Evolutionary conservation across 139 green algal species (phyloP).

Genomic region (Auxenochlorella protothecoides): DNA sequence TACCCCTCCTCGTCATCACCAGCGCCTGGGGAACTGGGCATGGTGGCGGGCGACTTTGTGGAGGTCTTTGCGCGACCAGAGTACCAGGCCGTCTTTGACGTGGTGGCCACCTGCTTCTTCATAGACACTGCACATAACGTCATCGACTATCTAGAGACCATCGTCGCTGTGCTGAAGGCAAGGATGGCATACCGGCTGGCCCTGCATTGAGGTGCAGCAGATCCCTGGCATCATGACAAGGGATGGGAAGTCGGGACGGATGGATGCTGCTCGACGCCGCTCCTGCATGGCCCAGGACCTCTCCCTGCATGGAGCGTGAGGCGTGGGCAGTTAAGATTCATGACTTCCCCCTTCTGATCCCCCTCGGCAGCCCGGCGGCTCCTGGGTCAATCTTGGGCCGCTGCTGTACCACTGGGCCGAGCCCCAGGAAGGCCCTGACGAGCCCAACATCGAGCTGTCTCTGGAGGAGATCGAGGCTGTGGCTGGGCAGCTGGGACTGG

Average conservation of each 20-base stretch:
- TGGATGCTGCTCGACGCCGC: no score
- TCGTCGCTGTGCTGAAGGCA: slow-evolving; percentile 34
- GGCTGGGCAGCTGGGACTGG: slow-evolving; percentile 44
- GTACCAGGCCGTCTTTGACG: slow-evolving; percentile 61
- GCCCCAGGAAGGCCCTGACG: not conserved
- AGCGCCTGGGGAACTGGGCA: slow-evolving; percentile 57
- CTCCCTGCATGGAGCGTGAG: no score
- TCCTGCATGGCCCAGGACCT: no score
- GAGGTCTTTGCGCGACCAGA: slow-evolving; percentile 64
- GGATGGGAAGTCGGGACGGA: no score
- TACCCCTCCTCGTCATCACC: not conserved
- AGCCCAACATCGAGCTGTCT: slow-evolving; percentile 35
- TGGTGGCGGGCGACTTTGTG: slow-evolving; percentile 94
- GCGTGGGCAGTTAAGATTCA: no score
- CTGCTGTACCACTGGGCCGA: slow-evolving; percentile 94
- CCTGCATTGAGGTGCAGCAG: not conserved
- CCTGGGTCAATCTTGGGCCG: slow-evolving; percentile 88
- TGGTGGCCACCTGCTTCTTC: slow-evolving; percentile 94
- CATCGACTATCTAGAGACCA: slow-evolving; percentile 85
- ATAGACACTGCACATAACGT: slow-evolving; percentile 98
- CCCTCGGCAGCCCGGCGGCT: slow-evolving; percentile 42
- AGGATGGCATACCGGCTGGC: not conserved
- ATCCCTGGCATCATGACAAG: not conserved
- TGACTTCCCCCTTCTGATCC: no score
- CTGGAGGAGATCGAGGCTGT: slow-evolving; percentile 52